phyloP scores from a whole-genome alignment of 2,329 filamentous ascomycete genomes.

The Emmonsia crescens region DNA sequence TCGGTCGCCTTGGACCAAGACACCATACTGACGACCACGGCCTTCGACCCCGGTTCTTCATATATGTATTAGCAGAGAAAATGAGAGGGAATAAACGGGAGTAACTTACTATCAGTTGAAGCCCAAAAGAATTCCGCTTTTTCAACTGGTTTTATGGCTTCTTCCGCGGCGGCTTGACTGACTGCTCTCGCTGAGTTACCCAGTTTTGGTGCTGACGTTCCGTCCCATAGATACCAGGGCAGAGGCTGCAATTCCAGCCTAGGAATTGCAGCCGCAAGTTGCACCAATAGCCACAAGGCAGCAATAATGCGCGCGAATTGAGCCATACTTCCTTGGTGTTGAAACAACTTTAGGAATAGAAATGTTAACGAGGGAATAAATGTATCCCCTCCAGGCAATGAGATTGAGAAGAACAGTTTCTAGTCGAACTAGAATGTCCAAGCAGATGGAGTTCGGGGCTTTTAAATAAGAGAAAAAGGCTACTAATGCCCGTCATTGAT shows the following conservation, averaged over 20 bases:
- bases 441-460: background rate
- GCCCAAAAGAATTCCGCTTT: constrained; percentile 7
- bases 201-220: background rate
- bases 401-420: background rate
- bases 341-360: background rate
- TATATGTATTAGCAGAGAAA: background rate
- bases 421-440: background rate
- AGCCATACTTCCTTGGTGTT: constrained; percentile 5
- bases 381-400: background rate
- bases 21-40: constrained; percentile 6
- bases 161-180: background rate
- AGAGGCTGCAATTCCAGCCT: constrained; percentile 2
- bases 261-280: constrained; percentile 1
- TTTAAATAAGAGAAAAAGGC: background rate
- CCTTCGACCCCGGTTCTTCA: constrained; percentile 4
- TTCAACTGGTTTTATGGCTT: background rate
- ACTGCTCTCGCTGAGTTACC: background rate
- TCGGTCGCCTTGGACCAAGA: constrained; percentile 4
- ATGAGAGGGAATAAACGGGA: background rate
- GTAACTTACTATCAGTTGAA: constrained; percentile 5
- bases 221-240: constrained; percentile 3
- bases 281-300: constrained; percentile 5
- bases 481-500: background rate
- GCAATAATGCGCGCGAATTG: constrained; percentile 3
- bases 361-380: background rate